Evolutionary conservation across 2,329 filamentous ascomycete species (phyloP), one percentile per base, ranked within the genome.

Genomic region (Clonostachys byssicola): DNA sequence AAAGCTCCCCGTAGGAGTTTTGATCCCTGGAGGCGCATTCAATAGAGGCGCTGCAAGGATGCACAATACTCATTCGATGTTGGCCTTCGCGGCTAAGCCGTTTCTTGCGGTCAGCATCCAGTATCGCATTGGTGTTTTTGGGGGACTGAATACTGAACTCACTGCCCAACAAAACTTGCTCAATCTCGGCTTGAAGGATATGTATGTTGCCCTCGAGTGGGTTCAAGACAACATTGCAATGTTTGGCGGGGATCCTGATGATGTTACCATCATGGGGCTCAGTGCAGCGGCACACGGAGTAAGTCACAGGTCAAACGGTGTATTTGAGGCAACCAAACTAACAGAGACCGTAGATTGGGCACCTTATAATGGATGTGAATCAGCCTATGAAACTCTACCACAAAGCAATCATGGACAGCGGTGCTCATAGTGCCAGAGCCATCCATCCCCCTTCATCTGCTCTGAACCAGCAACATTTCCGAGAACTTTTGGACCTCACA

Each of bases 71-170:
- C 55, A 55, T 13, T 70, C 79, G 35, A 75, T 81, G 71, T 66
- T 81, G 23, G 73, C 71, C 2, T 78, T 71, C 53, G 63, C 65
- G 0, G 56, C 61, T 23, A 59, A 71, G 44, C 72, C 74, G 0
- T 71, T 77, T 46, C 71, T 80, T 39, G 75, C 63, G 14, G 68
- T 76, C 6, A 70, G 65, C 52, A 68, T 77, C 56, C 68, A 72
- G 53, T 63, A 63, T 20, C 59, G 78, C n/a, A 70, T 82, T 44
- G 72, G 73, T 10, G 76, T 75, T 5, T 74, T 83, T 60, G 83
- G 83, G 1, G 83, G 85, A 52, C 55, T 86, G 9, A 73, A 76
- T 12, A 80, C 71, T 8, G 59, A 63, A 33, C 59, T 81, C 43
- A 71, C 76, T 35, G 64, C 70, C 12, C 72, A 75, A 20, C 73